Evolutionary conservation across 306 rosid species (phyloP).

Genomic region (Fragaria vesca): DNA sequence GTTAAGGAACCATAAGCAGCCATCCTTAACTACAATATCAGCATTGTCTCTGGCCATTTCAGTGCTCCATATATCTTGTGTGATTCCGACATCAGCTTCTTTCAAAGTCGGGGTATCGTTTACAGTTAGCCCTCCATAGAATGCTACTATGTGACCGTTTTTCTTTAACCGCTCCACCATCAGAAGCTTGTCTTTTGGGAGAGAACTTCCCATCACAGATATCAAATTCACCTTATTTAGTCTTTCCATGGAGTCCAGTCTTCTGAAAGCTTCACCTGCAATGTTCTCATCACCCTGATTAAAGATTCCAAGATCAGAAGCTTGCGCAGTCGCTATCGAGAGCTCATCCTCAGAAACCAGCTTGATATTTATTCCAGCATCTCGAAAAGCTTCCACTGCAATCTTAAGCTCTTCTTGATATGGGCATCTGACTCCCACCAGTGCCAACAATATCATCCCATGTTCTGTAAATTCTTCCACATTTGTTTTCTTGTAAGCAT

Average conservation of each 20-base stretch:
- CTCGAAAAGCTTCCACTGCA: slow-evolving; percentile 30
- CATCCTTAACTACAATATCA: slow-evolving; percentile 26
- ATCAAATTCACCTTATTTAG: slow-evolving; percentile 22
- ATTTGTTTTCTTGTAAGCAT: slow-evolving; percentile 41
- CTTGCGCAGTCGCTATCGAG: slow-evolving; percentile 26
- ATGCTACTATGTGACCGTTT: slow-evolving; percentile 51
- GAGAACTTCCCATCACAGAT: slow-evolving; percentile 42
- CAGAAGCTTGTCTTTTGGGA: slow-evolving; percentile 40
- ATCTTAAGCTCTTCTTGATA: slow-evolving; percentile 18
- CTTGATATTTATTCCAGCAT: slow-evolving; percentile 32
- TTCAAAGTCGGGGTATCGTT: slow-evolving; percentile 33
- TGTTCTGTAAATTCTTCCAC: slow-evolving; percentile 32
- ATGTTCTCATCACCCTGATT: background rate
- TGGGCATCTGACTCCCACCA: slow-evolving; percentile 41
- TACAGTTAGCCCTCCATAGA: slow-evolving; percentile 38
- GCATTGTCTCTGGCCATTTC: slow-evolving; percentile 21
- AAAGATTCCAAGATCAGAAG: slow-evolving; percentile 42
- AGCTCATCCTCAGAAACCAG: slow-evolving; percentile 58
- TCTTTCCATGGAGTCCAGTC: slow-evolving; percentile 19
- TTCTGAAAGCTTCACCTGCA: slow-evolving; percentile 35
- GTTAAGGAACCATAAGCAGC: slow-evolving; percentile 27
- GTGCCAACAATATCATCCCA: slow-evolving; percentile 47
- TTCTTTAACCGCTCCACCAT: slow-evolving; percentile 34
- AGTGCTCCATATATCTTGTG: slow-evolving; percentile 8
- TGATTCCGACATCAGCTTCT: slow-evolving; percentile 54